phyloP scores from a whole-genome alignment of 2,329 filamentous ascomycete genomes.

The Arachnomyces sp. region DNA sequence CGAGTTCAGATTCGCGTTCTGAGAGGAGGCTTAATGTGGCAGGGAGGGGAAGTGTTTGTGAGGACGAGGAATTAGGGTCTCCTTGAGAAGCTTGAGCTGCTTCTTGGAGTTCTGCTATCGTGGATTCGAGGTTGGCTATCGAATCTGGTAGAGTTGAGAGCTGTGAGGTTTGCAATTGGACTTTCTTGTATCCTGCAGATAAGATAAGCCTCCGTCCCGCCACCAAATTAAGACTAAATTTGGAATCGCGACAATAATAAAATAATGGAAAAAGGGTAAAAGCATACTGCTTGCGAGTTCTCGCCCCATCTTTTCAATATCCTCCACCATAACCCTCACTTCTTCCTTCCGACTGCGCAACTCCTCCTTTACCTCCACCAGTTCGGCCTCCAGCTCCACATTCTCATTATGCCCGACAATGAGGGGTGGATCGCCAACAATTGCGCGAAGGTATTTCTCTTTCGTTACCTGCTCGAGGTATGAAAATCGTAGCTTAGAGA shows the following conservation, averaged over 20 bases:
- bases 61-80: slow-evolving; percentile 20
- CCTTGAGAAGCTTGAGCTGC: slow-evolving; percentile 53
- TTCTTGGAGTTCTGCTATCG: slow-evolving; percentile 45
- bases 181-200: slow-evolving; percentile 44
- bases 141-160: slow-evolving; percentile 45
- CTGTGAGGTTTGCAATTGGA: slow-evolving; percentile 46
- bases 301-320: slow-evolving; percentile 62
- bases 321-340: slow-evolving; percentile 63
- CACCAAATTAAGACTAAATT: background rate
- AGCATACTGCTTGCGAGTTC: slow-evolving; percentile 53
- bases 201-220: background rate
- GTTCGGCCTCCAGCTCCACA: slow-evolving; percentile 63
- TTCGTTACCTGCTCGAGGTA: slow-evolving; percentile 98
- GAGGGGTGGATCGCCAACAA: slow-evolving; percentile 81
- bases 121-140: slow-evolving; percentile 45
- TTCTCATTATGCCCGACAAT: slow-evolving; percentile 81
- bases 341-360: slow-evolving; percentile 75
- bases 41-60: slow-evolving; percentile 33
- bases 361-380: slow-evolving; percentile 62
- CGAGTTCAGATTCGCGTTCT: slow-evolving; percentile 34
- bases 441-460: slow-evolving; percentile 90
- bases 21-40: slow-evolving; percentile 33
- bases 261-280: background rate
- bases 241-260: no score
- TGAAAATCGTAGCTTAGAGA: slow-evolving; percentile 91